phyloP scores from a whole-genome alignment of 2,329 filamentous ascomycete species.

The Calonectria hawksworthii region DNA sequence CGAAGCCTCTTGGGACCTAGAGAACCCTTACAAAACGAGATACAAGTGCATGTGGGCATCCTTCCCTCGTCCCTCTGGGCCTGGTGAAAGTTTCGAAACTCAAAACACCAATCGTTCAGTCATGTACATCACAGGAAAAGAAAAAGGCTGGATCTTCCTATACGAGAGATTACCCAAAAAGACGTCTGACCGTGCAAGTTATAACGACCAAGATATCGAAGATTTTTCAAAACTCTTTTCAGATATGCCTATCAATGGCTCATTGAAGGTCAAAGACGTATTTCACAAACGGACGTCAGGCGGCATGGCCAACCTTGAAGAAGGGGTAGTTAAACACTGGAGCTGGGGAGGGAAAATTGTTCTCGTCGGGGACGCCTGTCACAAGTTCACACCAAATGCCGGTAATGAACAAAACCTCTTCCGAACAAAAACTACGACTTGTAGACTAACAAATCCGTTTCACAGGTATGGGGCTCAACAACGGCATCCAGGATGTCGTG shows the following conservation, averaged over 20 bases:
- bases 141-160: slow-evolving; percentile 50
- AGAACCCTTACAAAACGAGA: neutral
- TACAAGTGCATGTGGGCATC: slow-evolving; percentile 43
- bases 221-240: neutral
- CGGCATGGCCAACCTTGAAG: slow-evolving; percentile 48
- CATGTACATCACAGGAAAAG: slow-evolving; percentile 48
- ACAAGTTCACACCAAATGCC: slow-evolving; percentile 51
- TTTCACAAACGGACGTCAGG: neutral
- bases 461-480: slow-evolving; percentile 48
- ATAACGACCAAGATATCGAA: slow-evolving; percentile 11
- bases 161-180: slow-evolving; percentile 47
- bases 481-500: slow-evolving; percentile 21
- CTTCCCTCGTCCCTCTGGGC: slow-evolving; percentile 38
- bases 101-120: slow-evolving; percentile 42
- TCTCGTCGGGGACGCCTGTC: slow-evolving; percentile 50
- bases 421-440: too few relatives aligned
- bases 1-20: slow-evolving; percentile 9
- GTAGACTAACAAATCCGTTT: neutral
- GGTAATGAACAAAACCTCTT: neutral
- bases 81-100: slow-evolving; percentile 47
- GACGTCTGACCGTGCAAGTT: neutral
- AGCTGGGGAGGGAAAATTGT: slow-evolving; percentile 45
- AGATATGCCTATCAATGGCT: slow-evolving; percentile 12
- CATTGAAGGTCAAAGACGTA: slow-evolving; percentile 14
- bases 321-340: slow-evolving; percentile 49